These are phyloP conservation scores for Prunella vulgaris DNA, from an alignment of 257 asterid species.

Conservation along the genomic window DNA sequence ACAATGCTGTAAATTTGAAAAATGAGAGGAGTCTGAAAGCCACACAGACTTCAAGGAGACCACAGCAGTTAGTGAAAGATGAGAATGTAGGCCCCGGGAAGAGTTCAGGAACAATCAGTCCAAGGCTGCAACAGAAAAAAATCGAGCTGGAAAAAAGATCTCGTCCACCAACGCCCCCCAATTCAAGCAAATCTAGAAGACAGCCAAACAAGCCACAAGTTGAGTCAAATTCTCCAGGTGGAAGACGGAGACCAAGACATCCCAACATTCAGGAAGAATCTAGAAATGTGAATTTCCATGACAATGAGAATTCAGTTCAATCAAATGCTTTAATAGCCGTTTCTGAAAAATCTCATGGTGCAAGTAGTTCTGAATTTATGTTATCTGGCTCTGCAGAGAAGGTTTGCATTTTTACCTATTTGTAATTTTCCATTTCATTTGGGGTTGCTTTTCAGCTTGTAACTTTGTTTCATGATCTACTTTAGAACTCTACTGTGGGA, in stretches of 20 bases:
- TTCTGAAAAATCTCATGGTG: conserved; percentile 33
- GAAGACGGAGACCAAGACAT: conserved; percentile 56
- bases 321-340: conserved; percentile 31
- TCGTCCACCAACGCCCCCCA: conserved; percentile 70
- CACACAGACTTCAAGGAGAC: conserved; percentile 39
- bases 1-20: conserved; percentile 31
- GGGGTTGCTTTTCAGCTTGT: neutral
- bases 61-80: conserved; percentile 46
- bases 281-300: conserved; percentile 33
- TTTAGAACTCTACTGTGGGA: conserved; percentile 44
- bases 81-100: conserved; percentile 36
- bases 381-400: conserved; percentile 24
- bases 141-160: conserved; percentile 59
- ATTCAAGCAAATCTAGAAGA: conserved; percentile 51
- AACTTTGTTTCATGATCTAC: conserved; percentile 22
- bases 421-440: neutral
- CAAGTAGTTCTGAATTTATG: conserved; percentile 20
- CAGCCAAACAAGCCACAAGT: conserved; percentile 49
- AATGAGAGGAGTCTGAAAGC: conserved; percentile 37
- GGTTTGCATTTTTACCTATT: conserved; percentile 33
- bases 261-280: conserved; percentile 38
- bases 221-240: conserved; percentile 67
- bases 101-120: conserved; percentile 64
- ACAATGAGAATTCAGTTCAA: conserved; percentile 35
- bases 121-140: conserved; percentile 70